Percentiles rank a stretch among this genome's conserved stretches.
phyloP scores from a whole-genome alignment of 352 stramenopile genomes.

The Globisporangium cystogenes region DNA sequence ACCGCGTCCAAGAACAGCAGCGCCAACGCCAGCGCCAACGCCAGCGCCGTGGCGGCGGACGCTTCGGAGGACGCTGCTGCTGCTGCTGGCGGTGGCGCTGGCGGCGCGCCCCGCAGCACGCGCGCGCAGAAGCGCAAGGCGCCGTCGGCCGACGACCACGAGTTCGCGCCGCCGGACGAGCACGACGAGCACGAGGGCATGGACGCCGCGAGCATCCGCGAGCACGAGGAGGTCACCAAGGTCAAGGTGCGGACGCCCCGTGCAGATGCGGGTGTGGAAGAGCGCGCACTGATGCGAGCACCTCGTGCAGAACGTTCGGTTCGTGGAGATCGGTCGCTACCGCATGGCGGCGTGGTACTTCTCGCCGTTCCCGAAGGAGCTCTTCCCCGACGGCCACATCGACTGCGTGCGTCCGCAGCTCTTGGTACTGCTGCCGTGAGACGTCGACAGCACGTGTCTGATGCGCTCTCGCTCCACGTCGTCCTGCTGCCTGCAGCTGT shows the following conservation, averaged over 20 bases:
- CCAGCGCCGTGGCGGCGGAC: neutral
- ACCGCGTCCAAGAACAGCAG: conserved; percentile 19
- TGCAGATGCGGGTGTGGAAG: neutral
- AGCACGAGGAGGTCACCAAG: conserved; percentile 98
- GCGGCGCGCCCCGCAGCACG: conserved; percentile 22
- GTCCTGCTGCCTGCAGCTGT: conserved; percentile 36
- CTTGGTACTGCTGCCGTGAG: too few species aligned
- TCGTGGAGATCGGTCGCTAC: conserved; percentile 92
- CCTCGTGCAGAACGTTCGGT: conserved; percentile 90
- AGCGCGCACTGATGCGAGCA: neutral
- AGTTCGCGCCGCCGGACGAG: conserved; percentile 86
- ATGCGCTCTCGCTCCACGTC: conserved; percentile 2
- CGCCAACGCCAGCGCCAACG: conserved; percentile 2
- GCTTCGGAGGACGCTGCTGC: conserved; percentile 17
- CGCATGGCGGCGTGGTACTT: conserved; percentile 98
- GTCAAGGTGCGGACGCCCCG: conserved; percentile 61
- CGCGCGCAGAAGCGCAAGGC: conserved; percentile 73
- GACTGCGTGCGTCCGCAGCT: conserved; percentile 53
- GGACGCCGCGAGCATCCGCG: conserved; percentile 94
- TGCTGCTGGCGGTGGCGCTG: neutral
- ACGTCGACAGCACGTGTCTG: conserved; percentile 5
- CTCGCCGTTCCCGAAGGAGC: conserved; percentile 96
- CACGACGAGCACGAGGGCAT: conserved; percentile 98
- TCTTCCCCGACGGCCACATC: conserved; percentile 81
- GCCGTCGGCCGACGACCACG: conserved; percentile 37